Percentiles rank a stretch among this genome's conserved stretches.
Evolutionary conservation across 257 asterid species (phyloP).

Genomic region (Rubia yunnanensis): DNA sequence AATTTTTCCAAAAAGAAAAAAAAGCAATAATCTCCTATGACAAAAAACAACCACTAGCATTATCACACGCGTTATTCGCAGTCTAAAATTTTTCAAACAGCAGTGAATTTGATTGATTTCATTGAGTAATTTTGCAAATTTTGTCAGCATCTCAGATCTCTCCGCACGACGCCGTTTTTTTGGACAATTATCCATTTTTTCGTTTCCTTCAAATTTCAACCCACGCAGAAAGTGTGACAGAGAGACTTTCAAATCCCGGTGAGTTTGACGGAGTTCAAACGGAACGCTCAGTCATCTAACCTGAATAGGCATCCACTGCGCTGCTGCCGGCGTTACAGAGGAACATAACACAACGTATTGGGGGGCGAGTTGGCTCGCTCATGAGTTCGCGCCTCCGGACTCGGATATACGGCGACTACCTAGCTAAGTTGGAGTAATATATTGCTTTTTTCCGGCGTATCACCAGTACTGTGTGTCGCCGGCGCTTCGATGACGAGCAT

Average conservation of each 20-base stretch:
- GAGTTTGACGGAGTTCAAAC: background rate
- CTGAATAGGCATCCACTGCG: background rate
- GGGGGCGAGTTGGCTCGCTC: constrained; percentile 7
- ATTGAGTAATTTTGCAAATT: too few relatives aligned
- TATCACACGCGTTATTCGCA: too few relatives aligned
- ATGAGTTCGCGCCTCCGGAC: constrained; percentile 9
- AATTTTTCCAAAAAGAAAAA: too few relatives aligned
- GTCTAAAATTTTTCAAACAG: too few relatives aligned
- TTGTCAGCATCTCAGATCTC: background rate
- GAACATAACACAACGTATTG: background rate
- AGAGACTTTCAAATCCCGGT: background rate
- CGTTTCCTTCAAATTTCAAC: background rate
- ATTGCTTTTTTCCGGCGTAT: background rate
- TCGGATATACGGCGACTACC: constrained; percentile 10
- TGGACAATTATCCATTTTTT: background rate
- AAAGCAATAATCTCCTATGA: too few relatives aligned
- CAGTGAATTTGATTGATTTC: too few relatives aligned
- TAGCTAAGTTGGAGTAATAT: background rate
- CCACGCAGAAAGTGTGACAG: background rate
- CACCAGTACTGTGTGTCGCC: background rate
- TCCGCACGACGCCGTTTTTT: constrained; percentile 4
- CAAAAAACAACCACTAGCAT: too few relatives aligned
- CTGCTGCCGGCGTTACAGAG: background rate
- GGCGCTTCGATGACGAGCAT: constrained; percentile 2
- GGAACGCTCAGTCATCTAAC: background rate